Conservation (phyloP, 164 flowering plant species). For the Stephania yunnanensis region DNA sequence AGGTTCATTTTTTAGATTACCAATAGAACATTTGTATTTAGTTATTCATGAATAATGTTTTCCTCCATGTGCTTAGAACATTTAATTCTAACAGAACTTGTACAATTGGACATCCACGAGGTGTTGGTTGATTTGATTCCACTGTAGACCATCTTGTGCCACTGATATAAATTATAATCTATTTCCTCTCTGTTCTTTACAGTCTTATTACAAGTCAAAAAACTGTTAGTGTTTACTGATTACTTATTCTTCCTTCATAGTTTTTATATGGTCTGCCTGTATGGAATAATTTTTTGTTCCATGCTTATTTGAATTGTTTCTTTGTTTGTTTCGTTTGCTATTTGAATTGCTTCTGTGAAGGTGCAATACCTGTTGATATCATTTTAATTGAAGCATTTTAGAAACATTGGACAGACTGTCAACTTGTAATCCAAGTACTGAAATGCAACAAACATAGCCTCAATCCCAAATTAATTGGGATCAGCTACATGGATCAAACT, state of each 20-base stretch:
- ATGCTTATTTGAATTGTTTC: background rate
- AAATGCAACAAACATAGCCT: background rate
- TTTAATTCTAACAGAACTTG: background rate
- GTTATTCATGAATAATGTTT: background rate
- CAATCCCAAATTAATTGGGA: no score
- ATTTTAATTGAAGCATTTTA: background rate
- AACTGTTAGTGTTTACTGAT: no score
- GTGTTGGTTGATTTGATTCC: background rate
- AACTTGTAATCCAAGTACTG: background rate
- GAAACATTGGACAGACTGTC: background rate
- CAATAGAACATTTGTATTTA: background rate
- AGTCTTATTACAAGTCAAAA: no score
- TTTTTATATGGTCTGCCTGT: background rate
- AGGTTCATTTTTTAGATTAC: no score
- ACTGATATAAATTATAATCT: background rate
- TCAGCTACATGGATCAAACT: no score
- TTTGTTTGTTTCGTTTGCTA: background rate
- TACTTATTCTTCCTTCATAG: no score
- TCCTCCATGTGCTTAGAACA: background rate
- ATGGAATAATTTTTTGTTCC: background rate
- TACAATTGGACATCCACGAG: background rate
- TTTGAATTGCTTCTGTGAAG: background rate
- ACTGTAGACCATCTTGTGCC: background rate
- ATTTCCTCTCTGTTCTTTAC: background rate
- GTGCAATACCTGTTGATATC: background rate